A percentile compares a stretch with the other conserved stretches of the same genome.
These are phyloP conservation scores for Peniophora sp. DNA, from an alignment of 1,284 basidiomycete species.

Conservation along the genomic window DNA sequence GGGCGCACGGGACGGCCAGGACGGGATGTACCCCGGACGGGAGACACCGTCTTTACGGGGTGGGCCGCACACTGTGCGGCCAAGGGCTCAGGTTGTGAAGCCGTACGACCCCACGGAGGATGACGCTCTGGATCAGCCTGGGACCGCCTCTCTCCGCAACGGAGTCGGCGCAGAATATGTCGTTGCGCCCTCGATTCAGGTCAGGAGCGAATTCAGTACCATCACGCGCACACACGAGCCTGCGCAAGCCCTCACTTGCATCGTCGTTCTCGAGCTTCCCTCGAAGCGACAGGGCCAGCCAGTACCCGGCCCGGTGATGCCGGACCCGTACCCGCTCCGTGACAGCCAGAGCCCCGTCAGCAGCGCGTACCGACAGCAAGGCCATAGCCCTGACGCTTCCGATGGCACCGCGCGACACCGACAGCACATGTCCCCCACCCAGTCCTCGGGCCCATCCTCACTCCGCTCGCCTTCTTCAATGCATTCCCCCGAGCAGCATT, in stretches of 20 bases:
- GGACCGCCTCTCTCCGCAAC: constrained; percentile 82
- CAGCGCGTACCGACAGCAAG: constrained; percentile 1
- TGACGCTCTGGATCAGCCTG: constrained; percentile 54
- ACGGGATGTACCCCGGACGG: constrained; percentile 59
- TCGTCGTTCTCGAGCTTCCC: constrained; percentile 85
- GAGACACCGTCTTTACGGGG: constrained; percentile 41
- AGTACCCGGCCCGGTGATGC: constrained; percentile 51
- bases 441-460: constrained; percentile 4
- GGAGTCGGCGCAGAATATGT: constrained; percentile 88
- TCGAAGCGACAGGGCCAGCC: constrained; percentile 50
- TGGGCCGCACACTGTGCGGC: constrained; percentile 18
- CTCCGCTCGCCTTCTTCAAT: constrained; percentile 14
- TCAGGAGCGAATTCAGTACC: constrained; percentile 81
- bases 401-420: constrained; percentile 13
- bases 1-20: constrained; percentile 45
- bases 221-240: constrained; percentile 65
- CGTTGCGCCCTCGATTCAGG: constrained; percentile 82
- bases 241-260: constrained; percentile 79
- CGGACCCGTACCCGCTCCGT: constrained; percentile 29
- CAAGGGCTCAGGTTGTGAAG: constrained; percentile 18
- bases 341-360: constrained; percentile 4
- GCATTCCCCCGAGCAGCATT: constrained; percentile 17
- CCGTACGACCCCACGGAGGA: constrained; percentile 66
- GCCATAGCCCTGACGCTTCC: constrained; percentile 3
- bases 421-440: constrained; percentile 12